Evolutionary conservation across 2,329 filamentous ascomycete genomes (phyloP), one percentile per base, ranked within the genome.

Genomic region (Spiromastix sp.): DNA sequence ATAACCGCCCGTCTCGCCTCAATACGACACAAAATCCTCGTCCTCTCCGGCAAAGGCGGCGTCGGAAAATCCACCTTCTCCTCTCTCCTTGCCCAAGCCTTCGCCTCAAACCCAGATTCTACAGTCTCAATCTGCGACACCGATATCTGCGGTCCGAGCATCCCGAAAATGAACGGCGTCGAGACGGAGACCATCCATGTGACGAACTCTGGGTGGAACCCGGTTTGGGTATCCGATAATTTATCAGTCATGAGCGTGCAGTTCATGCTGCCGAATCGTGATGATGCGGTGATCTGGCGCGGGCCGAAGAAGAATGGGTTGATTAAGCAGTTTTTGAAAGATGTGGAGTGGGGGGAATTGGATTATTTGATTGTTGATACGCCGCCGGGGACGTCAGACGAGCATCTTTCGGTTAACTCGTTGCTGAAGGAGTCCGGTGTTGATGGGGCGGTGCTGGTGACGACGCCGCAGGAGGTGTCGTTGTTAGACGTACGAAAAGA

Each of bases 151-250:
- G 91, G 91, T 0, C 91, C 91, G 1, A 85, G 79, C 44, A 95
- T 98, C 50, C 91, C 91, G 13, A 95, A 95, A 66, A 96, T 98
- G 89, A 87, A 98, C 79, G 91, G 91, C 21, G 89, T 95, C 1
- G 87, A 95, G 60, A 67, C 77, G 17, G 89, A 98, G 63, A 93
- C 83, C 1, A 91, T 98, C 34, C 91, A 98, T 57, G 77, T 94
- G 35, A 91, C 80, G 54, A 81, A 76, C 35, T 76, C 80, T 1
- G 91, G 91, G 2, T 95, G 87, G 91, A 85, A 81, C 53, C 91
- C 91, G 0, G 89, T 96, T 10, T 96, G 87, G 84, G 87, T 94
- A 11, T 74, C 79, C 49, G 91, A 96, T 49, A 98, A 96, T 50
- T 68, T 98, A 3, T 84, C 81, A 2, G 85, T 94, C 33, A 96